Evolutionary conservation across 2,329 filamentous ascomycete species (phyloP), one percentile per base, ranked within the genome.

Genomic region (Orbilia oligospora): DNA sequence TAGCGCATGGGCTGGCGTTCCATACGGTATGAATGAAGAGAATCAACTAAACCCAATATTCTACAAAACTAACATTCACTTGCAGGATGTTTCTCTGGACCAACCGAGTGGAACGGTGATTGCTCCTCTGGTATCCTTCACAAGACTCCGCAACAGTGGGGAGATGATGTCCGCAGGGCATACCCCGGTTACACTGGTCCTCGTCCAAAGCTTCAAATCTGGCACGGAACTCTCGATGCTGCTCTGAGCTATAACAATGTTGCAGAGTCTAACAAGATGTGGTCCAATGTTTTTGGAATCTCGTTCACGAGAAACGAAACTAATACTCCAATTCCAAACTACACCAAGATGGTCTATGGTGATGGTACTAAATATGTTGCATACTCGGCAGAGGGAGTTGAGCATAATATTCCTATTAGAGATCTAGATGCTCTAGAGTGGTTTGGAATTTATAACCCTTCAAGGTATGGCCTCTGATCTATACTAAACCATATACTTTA

Each of bases 1-100:
- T 2, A 84, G 85, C 18, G 86, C 83, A 16, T 87, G 86, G 82
- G 84, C 86, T 0, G 86, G 86, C 16, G 85, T 86, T 0, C 83
- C 86, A n/a, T 84, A 84, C 48, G 84, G 83, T 1, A 75, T 5
- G 61, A 38, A 56, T 24, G n/a, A 46, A 41, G 2, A 5, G 8
- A 18, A 46, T 16, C 8, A 18, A 20, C 44, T 8, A 6, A n/a
- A 46, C 9, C 3, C 3, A 41, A 16, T 20, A 0, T 6, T 20
- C 0, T 10, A 8, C 8, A 20, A 46, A 14, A 6, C 58, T 63
- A 48, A 56, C 24, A n/a, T 44, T 5, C 1, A 3, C 44, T 5
- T 20, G 0, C 6, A 75, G 71, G 71, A 12, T 84, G 84, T 49
- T 84, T 82, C 53, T 82, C 83, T 3, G 83, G 82, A 1, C 66